phyloP scores from a whole-genome alignment of 1,284 basidiomycete genomes.

The Apiotrichum veenhuisii region DNA sequence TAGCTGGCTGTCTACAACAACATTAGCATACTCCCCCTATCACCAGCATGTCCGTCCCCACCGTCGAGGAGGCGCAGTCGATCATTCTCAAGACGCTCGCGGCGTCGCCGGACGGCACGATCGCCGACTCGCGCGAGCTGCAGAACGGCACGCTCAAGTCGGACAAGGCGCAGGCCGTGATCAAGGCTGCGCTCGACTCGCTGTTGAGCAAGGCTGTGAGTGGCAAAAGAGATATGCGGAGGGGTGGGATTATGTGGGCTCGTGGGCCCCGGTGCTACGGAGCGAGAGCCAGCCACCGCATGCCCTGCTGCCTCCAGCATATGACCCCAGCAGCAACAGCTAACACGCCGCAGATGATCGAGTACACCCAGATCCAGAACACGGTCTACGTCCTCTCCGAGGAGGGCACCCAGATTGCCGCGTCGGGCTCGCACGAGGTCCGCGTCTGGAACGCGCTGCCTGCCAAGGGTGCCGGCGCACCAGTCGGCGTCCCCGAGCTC shows the following conservation, averaged over 20 bases:
- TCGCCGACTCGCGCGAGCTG: conserved; percentile 72
- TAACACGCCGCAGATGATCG: conserved; percentile 67
- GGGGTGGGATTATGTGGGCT: not conserved
- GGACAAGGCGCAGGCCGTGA: conserved; percentile 66
- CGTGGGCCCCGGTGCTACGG: not conserved
- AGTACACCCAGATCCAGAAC: conserved; percentile 73
- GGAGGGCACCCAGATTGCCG: conserved; percentile 75
- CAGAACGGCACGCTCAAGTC: conserved; percentile 51
- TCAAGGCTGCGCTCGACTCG: conserved; percentile 85
- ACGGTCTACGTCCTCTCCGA: conserved; percentile 67
- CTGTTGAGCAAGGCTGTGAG: conserved; percentile 77
- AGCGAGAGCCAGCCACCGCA: not conserved
- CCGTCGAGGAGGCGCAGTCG: conserved; percentile 66
- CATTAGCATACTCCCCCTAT: not conserved
- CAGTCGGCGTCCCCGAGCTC: conserved; percentile 64
- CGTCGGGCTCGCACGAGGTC: conserved; percentile 86
- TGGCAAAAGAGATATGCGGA: not conserved
- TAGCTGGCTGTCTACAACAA: not conserved
- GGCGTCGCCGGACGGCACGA: conserved; percentile 52
- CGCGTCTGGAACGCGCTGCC: conserved; percentile 84
- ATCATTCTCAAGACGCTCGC: conserved; percentile 71
- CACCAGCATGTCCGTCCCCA: conserved; percentile 20
- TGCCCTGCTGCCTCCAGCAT: not conserved
- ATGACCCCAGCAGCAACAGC: not conserved
- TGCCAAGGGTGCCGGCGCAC: conserved; percentile 62